Percentiles rank a stretch among this genome's conserved stretches.
phyloP scores from a whole-genome alignment of 2,329 filamentous ascomycete species.

The Fusarium sp. region DNA sequence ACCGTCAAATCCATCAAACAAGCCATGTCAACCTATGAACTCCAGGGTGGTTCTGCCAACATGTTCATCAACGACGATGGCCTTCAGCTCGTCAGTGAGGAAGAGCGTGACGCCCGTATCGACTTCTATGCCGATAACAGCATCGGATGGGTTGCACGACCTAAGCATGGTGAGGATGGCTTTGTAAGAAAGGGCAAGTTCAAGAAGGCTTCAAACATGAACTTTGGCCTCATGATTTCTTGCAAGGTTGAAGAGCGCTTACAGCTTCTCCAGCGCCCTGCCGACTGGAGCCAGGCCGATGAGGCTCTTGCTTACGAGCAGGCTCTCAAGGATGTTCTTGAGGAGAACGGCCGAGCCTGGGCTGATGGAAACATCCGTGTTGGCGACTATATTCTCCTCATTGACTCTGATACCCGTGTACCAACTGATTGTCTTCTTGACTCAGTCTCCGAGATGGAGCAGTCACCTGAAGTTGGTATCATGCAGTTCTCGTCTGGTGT shows the following conservation, averaged over 20 bases:
- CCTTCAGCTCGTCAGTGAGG: conserved; percentile 74
- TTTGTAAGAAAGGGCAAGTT: conserved; percentile 75
- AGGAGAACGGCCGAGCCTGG: conserved; percentile 78
- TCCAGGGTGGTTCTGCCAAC: conserved; percentile 82
- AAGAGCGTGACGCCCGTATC: conserved; percentile 72
- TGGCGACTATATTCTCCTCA: conserved; percentile 82
- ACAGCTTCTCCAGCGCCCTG: conserved; percentile 65
- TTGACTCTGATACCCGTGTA: conserved; percentile 84
- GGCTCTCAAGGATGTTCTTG: conserved; percentile 74
- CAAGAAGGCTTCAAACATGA: conserved; percentile 81
- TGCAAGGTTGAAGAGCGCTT: conserved; percentile 80
- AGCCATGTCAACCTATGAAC: conserved; percentile 81
- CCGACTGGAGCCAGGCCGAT: conserved; percentile 76
- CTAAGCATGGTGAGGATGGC: conserved; percentile 72
- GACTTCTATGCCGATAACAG: conserved; percentile 78
- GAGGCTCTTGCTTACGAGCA: conserved; percentile 76
- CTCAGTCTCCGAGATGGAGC: conserved; percentile 85
- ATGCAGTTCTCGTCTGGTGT: conserved; percentile 83
- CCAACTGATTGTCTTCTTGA: conserved; percentile 83
- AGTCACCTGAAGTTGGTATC: conserved; percentile 82
- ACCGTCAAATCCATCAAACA: conserved; percentile 84
- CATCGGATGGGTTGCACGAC: conserved; percentile 77
- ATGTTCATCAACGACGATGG: conserved; percentile 84
- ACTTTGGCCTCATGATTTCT: conserved; percentile 76
- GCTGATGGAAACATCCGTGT: conserved; percentile 88